Conservation (phyloP, 768 basidiomycete species). For the Leucosporidium yakuticum region DNA sequence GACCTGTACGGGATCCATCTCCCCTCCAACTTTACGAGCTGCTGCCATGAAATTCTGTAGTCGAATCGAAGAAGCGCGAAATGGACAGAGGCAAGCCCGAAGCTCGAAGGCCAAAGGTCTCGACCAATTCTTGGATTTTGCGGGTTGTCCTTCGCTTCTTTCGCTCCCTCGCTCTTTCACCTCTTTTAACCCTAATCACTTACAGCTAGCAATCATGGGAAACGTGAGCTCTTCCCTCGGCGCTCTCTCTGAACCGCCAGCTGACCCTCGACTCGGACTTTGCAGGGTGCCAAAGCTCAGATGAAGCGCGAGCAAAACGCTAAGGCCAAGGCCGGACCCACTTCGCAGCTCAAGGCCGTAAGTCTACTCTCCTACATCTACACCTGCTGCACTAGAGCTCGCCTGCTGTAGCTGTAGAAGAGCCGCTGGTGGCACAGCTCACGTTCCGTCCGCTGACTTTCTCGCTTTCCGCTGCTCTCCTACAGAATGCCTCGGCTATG, state of each 20-base stretch:
- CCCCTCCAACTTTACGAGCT: no score
- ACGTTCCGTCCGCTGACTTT: not conserved
- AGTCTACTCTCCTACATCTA: not conserved
- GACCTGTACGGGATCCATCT: constrained; percentile 11
- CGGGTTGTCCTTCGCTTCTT: no score
- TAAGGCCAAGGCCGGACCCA: not conserved
- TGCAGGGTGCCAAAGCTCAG: not conserved
- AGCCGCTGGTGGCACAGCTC: not conserved
- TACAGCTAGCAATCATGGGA: no score
- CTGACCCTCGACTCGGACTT: no score
- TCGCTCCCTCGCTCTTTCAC: no score
- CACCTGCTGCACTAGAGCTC: not conserved
- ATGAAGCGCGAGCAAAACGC: constrained; percentile 1
- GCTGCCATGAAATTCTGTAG: not conserved
- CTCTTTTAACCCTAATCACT: no score
- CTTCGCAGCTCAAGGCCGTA: constrained; percentile 11
- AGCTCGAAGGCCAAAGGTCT: no score
- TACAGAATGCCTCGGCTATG: constrained; percentile 6
- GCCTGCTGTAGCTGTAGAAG: not conserved
- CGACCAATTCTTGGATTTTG: no score
- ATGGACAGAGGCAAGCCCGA: no score
- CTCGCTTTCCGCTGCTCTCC: not conserved
- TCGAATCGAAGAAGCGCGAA: no score
- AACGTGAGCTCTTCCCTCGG: no score
- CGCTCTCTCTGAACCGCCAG: no score